Percentiles rank a stretch among this genome's conserved stretches.
Conservation (phyloP, 73 alveolate species). For the Paramecium primaurelia region DNA sequence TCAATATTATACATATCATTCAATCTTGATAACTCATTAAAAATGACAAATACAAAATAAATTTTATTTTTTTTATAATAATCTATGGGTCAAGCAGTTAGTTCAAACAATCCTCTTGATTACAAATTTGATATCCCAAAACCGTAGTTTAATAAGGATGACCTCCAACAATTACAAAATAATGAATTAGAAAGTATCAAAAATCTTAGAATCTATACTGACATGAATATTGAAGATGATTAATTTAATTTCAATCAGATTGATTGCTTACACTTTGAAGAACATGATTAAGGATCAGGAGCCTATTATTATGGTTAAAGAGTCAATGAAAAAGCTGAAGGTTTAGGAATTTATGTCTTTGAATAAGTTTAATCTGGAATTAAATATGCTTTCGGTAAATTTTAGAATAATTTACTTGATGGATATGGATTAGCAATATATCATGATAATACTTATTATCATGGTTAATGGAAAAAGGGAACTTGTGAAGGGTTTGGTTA, state of each 20-base stretch:
- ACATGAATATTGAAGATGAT: not conserved
- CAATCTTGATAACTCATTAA: not conserved
- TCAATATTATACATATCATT: not conserved
- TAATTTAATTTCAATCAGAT: not conserved
- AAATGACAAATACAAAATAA: not conserved
- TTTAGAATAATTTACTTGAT: not conserved
- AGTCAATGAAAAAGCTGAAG: not conserved
- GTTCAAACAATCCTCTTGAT: not conserved
- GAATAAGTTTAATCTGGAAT: not conserved
- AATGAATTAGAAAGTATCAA: not conserved
- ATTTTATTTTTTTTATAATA: not conserved
- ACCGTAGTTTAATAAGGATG: not conserved
- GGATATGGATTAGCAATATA: not conserved
- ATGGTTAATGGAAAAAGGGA: not conserved
- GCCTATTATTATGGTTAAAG: not conserved
- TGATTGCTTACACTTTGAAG: not conserved
- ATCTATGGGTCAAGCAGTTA: not conserved
- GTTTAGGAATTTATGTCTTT: not conserved
- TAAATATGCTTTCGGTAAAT: not conserved
- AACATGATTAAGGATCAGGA: not conserved
- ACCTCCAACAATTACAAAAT: not conserved
- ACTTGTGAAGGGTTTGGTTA: not conserved
- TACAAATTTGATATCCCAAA: not conserved
- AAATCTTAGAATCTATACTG: not conserved
- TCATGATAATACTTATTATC: not conserved